Evolutionary conservation across 192 early-diverging fungal species (phyloP), one percentile per base, ranked within the genome.

Genomic region (Podila epicladia): DNA sequence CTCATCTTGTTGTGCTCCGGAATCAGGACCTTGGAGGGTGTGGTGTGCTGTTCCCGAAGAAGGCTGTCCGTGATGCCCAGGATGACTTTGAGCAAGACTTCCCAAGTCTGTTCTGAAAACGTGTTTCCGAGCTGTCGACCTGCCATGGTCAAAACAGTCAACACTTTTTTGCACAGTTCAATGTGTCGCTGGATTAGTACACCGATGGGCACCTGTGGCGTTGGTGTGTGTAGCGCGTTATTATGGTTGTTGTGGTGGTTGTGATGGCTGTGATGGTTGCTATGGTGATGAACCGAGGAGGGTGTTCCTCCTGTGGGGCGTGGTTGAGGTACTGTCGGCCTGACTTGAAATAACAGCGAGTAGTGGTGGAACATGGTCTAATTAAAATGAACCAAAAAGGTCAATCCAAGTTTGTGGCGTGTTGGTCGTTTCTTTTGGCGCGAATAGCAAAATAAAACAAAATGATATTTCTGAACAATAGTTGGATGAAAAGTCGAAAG

Each of bases 51-150:
- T 71, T 91, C 89, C 7, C 85, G 70, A 51, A 96, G 76, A 62
- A 96, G 74, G 51, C 87, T 89, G 64, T 96, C 95, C 0, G 91
- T 84, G 37, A 94, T 87, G 17, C 94, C 95, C 5, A 96, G 69
- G 26, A 96, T 71, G 17, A 96, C 92, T 69, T 95, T 95, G 22
- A 96, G 77, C 12, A 96, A 73, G 4, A 94, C 89, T 24, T 87
- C 85, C 95, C 95, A 96, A 1, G 94, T 96, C 41, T 93, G 92
- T 65, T 89, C 82, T 2, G 90, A 89, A 57, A 95, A 90, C 49
- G 70, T 67, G n/a, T 72, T 59, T 2, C 88, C 89, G 15, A 92
- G 74, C 9, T 89, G 88, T 61, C 91, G 83, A 9, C 87, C 91
- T 22, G 91, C 90, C 71, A 83, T 89, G 9, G 86, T 84, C 11